These are phyloP conservation scores for Metschnikowia picachoensis DNA, from an alignment of 805 yeast genomes.

Conservation along the genomic window DNA sequence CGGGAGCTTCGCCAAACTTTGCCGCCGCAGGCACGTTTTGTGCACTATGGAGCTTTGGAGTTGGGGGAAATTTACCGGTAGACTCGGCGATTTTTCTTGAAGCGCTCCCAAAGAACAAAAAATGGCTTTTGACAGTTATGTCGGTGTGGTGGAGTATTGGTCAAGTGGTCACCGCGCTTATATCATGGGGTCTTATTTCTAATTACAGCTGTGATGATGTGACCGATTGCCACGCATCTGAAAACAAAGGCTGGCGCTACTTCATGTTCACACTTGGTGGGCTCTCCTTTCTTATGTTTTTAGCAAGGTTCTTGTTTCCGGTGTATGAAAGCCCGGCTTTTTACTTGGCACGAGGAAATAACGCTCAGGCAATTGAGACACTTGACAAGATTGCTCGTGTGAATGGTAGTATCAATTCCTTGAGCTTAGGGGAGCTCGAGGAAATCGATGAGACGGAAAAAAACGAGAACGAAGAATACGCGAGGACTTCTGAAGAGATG, in stretches of 20 bases:
- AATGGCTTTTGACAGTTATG: slow-evolving; percentile 24
- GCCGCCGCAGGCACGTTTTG: slow-evolving; percentile 21
- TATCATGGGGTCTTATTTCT: slow-evolving; percentile 17
- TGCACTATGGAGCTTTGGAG: slow-evolving; percentile 27
- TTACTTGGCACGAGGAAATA: slow-evolving; percentile 48
- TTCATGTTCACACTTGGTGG: slow-evolving; percentile 46
- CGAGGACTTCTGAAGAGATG: background rate
- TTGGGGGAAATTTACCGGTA: slow-evolving; percentile 26
- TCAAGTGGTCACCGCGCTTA: slow-evolving; percentile 18
- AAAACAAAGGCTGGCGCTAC: slow-evolving; percentile 63
- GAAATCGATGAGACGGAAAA: slow-evolving; percentile 37
- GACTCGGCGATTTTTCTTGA: slow-evolving; percentile 26
- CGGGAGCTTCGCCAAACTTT: slow-evolving; percentile 23
- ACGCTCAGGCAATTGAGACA: slow-evolving; percentile 44
- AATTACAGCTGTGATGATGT: slow-evolving; percentile 12
- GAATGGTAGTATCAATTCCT: slow-evolving; percentile 36
- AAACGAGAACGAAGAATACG: slow-evolving; percentile 6
- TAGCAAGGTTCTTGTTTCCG: slow-evolving; percentile 31
- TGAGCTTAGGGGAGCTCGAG: slow-evolving; percentile 46
- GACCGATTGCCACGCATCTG: slow-evolving; percentile 35
- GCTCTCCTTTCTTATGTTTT: slow-evolving; percentile 38
- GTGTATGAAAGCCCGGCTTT: slow-evolving; percentile 57
- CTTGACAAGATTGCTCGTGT: slow-evolving; percentile 44
- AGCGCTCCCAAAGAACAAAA: slow-evolving; percentile 21
- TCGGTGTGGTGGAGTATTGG: slow-evolving; percentile 32